Conservation (phyloP, 2,329 filamentous ascomycete species). For the Botryotinia globosa region DNA sequence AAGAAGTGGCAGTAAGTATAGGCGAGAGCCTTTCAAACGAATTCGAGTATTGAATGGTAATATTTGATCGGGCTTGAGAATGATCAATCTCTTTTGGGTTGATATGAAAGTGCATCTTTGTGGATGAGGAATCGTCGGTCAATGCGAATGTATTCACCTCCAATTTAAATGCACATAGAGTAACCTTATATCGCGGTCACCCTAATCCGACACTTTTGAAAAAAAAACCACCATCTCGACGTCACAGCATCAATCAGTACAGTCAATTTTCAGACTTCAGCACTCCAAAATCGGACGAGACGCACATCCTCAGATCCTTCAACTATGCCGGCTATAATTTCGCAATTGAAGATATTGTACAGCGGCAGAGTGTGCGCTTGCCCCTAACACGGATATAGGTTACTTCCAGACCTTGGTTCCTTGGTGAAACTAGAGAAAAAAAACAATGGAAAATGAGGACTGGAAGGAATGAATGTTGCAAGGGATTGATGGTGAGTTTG, state of each 20-base stretch:
- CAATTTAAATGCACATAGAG: not conserved
- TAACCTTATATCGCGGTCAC: not conserved
- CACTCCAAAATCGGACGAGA: not conserved
- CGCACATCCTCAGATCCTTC: rapidly evolving
- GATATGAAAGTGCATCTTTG: not conserved
- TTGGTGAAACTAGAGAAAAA: not conserved
- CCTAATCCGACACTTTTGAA: not conserved
- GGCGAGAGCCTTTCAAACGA: not conserved
- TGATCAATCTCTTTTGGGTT: not conserved
- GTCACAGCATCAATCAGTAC: not conserved
- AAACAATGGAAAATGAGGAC: not conserved
- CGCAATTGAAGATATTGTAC: not conserved
- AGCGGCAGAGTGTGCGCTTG: not conserved
- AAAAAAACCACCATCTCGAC: not conserved
- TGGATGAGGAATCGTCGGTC: not conserved
- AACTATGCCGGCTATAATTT: not conserved
- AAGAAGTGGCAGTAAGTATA: not conserved
- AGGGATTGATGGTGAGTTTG: not conserved
- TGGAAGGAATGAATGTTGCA: too few species aligned
- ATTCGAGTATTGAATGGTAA: not conserved
- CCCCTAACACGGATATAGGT: too few species aligned
- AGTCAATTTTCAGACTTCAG: not conserved
- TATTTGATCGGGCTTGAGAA: not conserved
- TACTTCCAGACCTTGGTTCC: not conserved
- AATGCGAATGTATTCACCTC: not conserved